Evolutionary conservation across 2,329 filamentous ascomycete species (phyloP).

Genomic region (Delphinella strobiligena): DNA sequence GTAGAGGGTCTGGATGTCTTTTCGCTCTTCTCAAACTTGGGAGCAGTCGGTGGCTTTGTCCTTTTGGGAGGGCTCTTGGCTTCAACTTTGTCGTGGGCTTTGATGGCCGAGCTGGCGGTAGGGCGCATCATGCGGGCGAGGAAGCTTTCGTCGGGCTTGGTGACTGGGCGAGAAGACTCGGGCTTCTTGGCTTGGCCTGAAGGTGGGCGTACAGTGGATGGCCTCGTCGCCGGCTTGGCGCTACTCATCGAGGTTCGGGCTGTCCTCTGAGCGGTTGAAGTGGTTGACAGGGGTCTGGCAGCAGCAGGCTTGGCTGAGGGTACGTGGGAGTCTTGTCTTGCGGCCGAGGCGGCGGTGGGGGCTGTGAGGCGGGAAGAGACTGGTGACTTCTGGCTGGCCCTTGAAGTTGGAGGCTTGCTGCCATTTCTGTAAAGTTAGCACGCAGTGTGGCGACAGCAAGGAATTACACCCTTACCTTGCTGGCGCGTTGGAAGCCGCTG

Average conservation of each 20-base stretch:
- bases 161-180: conserved; percentile 33
- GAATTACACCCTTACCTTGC: no score
- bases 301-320: conserved; percentile 7
- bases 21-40: conserved; percentile 2
- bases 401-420: no score
- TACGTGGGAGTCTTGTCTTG: conserved; percentile 37
- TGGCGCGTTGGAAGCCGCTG: conserved; percentile 8
- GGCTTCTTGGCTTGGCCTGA: conserved; percentile 34
- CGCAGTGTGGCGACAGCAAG: no score
- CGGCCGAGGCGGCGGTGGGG: conserved; percentile 57
- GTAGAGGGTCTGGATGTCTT: background rate
- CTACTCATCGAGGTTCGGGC: conserved; percentile 19
- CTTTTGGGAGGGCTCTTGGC: conserved; percentile 15
- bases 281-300: conserved; percentile 16
- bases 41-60: no score
- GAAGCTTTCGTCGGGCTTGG: conserved; percentile 54
- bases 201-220: conserved; percentile 18
- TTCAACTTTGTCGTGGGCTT: conserved; percentile 50
- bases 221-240: conserved; percentile 20
- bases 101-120: conserved; percentile 56
- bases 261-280: conserved; percentile 13
- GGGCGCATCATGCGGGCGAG: conserved; percentile 74
- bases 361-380: conserved; percentile 56
- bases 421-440: no score
- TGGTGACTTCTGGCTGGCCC: no score